Base-by-base conservation (phyloP, 225 moss, liverwort and hornwort species). In the Antitrichia curtipendula region DNA sequence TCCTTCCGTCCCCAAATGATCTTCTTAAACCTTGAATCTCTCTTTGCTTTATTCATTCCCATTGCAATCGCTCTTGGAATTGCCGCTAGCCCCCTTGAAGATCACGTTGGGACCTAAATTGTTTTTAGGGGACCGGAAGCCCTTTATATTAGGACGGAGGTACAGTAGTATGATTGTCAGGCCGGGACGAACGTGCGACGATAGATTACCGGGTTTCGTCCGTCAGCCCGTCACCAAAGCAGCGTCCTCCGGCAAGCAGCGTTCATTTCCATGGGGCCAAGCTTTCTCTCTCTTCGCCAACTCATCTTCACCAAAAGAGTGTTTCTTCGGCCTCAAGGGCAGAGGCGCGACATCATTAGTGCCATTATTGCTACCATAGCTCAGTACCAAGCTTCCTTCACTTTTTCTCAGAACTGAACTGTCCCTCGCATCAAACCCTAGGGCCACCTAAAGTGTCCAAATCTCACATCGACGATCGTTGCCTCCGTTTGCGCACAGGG, bases 361-460 rank as follows among this genome's bases (percentile, higher is more conserved):
- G 81, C 81, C 66, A 89, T 89, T 89, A 86, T 86, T 89, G 82
- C 82, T 45, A 58, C 89, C 79, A 41, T 36, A 56, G 45, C 60
- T 60, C 31, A 8, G 27, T 50, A 22, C 70, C 41, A 23, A 61
- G 74, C 74, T 63, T 54, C 32, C 18, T 36, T 73, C 13, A 15
- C 9, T n/a, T 34, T 32, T 47, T n/a, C 43, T 47, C 32, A 27
- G 34, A 45, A 9, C 34, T 7, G 38, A 4, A 25, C 27, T 40
- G 16, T 27, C 43, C 22, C 3, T 15, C 36, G 41, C 19, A 14
- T 4, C 32, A 66, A 89, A 78, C 89, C 89, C 89, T 86, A 82
- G 89, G 9, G 16, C 19, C 31, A 22, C 16, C 12, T 57, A 2
- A 10, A 77, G 54, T 11, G 9, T 64, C n/a, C 21, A 29, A 83